These are phyloP conservation scores for Silene noctiflora DNA, from an alignment of 179 eudicot species.

Conservation along the genomic window DNA sequence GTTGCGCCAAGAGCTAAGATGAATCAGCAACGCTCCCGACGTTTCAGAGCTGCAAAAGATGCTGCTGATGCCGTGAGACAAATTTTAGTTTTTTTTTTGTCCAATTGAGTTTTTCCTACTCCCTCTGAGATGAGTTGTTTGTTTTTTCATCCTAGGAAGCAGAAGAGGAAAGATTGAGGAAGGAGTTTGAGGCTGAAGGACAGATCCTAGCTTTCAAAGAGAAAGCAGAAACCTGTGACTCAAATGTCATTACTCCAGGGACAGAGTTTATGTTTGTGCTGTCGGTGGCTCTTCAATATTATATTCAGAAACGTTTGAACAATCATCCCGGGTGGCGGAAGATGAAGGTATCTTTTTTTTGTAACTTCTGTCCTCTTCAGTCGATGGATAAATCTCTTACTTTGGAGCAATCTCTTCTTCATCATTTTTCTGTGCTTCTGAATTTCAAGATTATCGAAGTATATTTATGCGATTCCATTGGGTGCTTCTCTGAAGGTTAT, in stretches of 20 bases:
- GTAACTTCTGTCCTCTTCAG: constrained; percentile 18
- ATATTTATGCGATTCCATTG: constrained; percentile 57
- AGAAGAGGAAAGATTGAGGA: constrained; percentile 70
- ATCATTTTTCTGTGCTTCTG: constrained; percentile 32
- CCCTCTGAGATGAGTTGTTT: constrained; percentile 19
- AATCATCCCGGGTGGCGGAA: constrained; percentile 71
- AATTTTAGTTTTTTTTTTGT: constrained; percentile 7
- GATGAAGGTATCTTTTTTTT: constrained; percentile 54
- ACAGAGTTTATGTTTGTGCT: constrained; percentile 90
- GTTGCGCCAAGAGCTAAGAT: constrained; percentile 99
- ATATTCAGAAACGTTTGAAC: constrained; percentile 70
- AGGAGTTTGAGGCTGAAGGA: constrained; percentile 76
- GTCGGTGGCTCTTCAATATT: constrained; percentile 87
- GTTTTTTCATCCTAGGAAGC: constrained; percentile 56
- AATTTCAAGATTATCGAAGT: constrained; percentile 45
- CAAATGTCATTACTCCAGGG: constrained; percentile 98
- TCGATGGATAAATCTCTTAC: constrained; percentile 38
- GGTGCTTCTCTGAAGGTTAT: constrained; percentile 89
- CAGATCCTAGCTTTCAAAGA: constrained; percentile 46
- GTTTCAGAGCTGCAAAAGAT: constrained; percentile 98
- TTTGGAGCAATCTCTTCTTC: constrained; percentile 45
- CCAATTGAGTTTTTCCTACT: neutral
- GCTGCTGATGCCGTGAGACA: constrained; percentile 86
- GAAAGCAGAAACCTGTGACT: constrained; percentile 80
- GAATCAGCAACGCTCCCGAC: constrained; percentile 97